Evolutionary conservation across 1,284 basidiomycete species (phyloP).

Genomic region (Termitomyces sp.): DNA sequence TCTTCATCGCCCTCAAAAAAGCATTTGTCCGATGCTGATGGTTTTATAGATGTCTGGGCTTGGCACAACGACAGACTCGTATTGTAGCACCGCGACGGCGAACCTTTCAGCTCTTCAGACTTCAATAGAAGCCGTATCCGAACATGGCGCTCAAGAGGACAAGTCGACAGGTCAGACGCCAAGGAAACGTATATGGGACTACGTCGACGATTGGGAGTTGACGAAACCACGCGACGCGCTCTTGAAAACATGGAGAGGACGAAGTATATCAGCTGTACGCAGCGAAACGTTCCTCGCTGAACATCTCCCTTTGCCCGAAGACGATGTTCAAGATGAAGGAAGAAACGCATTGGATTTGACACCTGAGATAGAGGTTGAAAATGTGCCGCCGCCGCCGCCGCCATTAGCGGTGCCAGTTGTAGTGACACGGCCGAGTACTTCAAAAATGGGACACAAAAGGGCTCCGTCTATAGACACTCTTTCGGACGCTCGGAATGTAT

Average conservation of each 20-base stretch:
- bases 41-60: constrained; percentile 36
- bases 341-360: neutral
- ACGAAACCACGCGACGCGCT: constrained; percentile 58
- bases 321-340: constrained; percentile 12
- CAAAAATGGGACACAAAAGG: constrained; percentile 9
- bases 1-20: neutral
- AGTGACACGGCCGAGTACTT: constrained; percentile 1
- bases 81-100: constrained; percentile 34
- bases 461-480: constrained; percentile 19
- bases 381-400: constrained; percentile 11
- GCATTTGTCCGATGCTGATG: constrained; percentile 1
- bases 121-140: constrained; percentile 46
- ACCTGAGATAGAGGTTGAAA: constrained; percentile 14
- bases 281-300: constrained; percentile 33
- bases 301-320: constrained; percentile 29
- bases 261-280: constrained; percentile 25
- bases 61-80: constrained; percentile 34
- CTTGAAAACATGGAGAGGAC: constrained; percentile 45
- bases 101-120: constrained; percentile 47
- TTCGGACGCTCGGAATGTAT: constrained; percentile 23
- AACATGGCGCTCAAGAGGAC: constrained; percentile 60
- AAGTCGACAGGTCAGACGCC: constrained; percentile 65
- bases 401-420: neutral
- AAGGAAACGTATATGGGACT: constrained; percentile 64
- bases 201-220: constrained; percentile 63